phyloP scores from a whole-genome alignment of 805 yeast genomes.

The Lipomyces orientalis region DNA sequence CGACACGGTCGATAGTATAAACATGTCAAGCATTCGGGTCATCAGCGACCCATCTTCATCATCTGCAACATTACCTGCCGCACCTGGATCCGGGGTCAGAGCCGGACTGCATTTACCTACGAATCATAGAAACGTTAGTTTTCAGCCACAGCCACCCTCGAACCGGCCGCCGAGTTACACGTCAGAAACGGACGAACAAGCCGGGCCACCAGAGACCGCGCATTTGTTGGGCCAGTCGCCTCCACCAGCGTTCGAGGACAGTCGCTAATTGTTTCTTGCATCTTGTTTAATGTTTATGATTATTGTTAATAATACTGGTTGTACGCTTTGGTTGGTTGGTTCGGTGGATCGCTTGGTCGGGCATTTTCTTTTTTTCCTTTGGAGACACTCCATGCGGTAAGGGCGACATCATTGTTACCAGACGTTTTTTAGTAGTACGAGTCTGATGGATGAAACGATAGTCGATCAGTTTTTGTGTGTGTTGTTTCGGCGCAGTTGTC shows the following conservation, averaged over 20 bases:
- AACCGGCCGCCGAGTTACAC: constrained; percentile 35
- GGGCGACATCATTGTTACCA: background rate
- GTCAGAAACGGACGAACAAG: constrained; percentile 27
- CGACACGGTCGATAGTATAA: constrained; percentile 18
- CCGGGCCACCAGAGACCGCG: constrained; percentile 28
- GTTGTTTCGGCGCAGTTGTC: constrained; percentile 5
- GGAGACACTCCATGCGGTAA: background rate
- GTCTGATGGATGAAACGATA: constrained; percentile 2
- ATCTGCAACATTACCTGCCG: constrained; percentile 7
- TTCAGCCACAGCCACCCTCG: constrained; percentile 26
- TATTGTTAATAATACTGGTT: background rate
- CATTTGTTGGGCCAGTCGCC: constrained; percentile 35
- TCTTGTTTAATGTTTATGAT: constrained; percentile 1
- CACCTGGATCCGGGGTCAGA: background rate
- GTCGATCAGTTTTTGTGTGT: background rate
- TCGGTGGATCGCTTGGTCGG: background rate
- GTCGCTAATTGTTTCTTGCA: background rate
- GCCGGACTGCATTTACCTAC: background rate
- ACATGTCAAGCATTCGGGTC: constrained; percentile 12
- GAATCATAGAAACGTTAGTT: constrained; percentile 14
- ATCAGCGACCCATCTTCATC: constrained; percentile 9
- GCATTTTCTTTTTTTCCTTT: background rate
- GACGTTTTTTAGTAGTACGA: background rate
- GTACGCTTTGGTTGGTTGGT: background rate
- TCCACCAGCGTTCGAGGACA: constrained; percentile 36